Evolutionary conservation across 1,284 basidiomycete species (phyloP), one percentile per base, ranked within the genome.

Genomic region (Cutaneotrichosporon mucoides): DNA sequence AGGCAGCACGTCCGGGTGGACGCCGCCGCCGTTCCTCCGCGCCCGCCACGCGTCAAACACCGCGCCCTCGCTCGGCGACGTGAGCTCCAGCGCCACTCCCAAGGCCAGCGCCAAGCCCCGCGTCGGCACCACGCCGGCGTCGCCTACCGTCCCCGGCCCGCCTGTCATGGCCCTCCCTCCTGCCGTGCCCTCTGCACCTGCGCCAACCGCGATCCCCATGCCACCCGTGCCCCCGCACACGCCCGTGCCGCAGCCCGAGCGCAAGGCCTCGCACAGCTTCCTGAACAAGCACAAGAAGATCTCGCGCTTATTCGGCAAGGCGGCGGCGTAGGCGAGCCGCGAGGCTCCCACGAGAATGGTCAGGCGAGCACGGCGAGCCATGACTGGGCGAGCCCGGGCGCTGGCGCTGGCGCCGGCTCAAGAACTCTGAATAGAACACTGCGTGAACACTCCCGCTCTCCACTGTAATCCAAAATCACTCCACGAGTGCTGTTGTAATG

Each of bases 281-380:
- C 46, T 62, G 40, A 40, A 34, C 55, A 56, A 58, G 45, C 60
- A 58, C 60, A 55, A 55, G 53, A 62, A 62, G 53, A 54, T 62
- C 16, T 48, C 42, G 43, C 42, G 56, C 16, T 53, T 62, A 38
- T 44, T 58, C 10, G 60, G 60, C 49, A 62, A 58, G 56, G 46
- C 34, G 2, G 33, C 33, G 46, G 46, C 46, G 12, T 34, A 44
- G 16, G 46, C 46, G 6, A 41, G n/a, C n/a, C n/a, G n/a, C n/a
- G n/a, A n/a, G n/a, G n/a, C n/a, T n/a, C n/a, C n/a, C n/a, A n/a
- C n/a, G n/a, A n/a, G n/a, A n/a, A n/a, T n/a, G n/a, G n/a, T n/a
- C n/a, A n/a, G n/a, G n/a, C n/a, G n/a, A n/a, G n/a, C n/a, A n/a
- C n/a, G n/a, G n/a, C n/a, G n/a, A n/a, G n/a, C n/a, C n/a, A n/a